Conservation (phyloP, 2,329 filamentous ascomycete species). For the Balansia obtecta region DNA sequence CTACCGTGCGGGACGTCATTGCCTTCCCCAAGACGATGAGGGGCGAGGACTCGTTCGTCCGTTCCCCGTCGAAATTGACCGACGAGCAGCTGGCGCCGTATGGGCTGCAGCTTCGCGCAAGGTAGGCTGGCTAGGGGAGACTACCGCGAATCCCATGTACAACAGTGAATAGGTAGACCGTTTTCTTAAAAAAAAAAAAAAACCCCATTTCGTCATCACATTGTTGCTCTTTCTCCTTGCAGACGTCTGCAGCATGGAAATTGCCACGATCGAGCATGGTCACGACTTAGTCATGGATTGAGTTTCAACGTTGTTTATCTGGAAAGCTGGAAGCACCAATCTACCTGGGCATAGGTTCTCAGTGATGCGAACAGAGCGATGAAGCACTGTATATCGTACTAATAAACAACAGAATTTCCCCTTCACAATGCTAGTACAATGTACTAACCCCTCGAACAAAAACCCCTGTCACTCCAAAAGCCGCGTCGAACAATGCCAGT, state of each 20-base stretch:
- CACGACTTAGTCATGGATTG: neutral
- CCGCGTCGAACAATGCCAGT: neutral
- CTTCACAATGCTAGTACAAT: no score
- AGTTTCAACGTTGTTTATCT: no score
- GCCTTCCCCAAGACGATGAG: conserved; percentile 91
- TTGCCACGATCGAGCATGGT: neutral
- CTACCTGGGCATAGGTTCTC: neutral
- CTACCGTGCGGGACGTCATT: conserved; percentile 83
- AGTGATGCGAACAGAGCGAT: neutral
- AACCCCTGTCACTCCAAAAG: neutral
- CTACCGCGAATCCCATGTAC: no score
- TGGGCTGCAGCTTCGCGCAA: conserved; percentile 23
- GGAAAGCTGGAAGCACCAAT: neutral
- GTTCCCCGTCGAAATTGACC: conserved; percentile 60
- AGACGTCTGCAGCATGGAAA: neutral
- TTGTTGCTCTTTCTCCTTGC: neutral
- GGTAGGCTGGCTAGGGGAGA: no score
- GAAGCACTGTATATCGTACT: conserved; percentile 17
- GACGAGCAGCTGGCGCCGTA: conserved; percentile 39
- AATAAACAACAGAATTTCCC: no score
- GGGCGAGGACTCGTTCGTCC: conserved; percentile 75
- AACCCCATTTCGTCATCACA: no score
- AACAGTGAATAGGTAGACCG: neutral
- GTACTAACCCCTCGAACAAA: no score
- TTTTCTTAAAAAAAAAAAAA: no score